A percentile compares a stretch with the other conserved stretches of the same genome.
Conservation (phyloP, 805 yeast genomes). For the Torulaspora franciscae region DNA sequence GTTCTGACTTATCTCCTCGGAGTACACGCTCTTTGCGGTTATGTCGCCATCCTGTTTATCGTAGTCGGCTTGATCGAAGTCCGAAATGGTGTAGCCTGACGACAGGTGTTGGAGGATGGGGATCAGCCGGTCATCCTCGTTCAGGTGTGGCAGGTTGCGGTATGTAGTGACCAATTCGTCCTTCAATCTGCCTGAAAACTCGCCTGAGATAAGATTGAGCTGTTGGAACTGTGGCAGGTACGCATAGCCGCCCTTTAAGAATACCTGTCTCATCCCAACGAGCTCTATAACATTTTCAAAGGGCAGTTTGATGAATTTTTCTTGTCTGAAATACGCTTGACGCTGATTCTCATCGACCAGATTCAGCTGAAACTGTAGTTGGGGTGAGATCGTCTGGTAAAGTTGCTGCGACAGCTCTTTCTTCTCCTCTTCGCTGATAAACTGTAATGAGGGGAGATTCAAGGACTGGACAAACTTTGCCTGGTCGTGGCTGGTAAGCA, state of each 20-base stretch:
- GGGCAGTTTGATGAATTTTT: constrained; percentile 75
- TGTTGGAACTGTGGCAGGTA: constrained; percentile 83
- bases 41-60: constrained; percentile 43
- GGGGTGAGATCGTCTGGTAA: constrained; percentile 48
- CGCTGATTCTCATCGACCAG: constrained; percentile 43
- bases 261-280: constrained; percentile 67
- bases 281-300: constrained; percentile 81
- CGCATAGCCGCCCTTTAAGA: constrained; percentile 63
- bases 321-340: constrained; percentile 49
- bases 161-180: constrained; percentile 60
- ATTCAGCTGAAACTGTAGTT: constrained; percentile 34
- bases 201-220: constrained; percentile 60
- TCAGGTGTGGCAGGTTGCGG: constrained; percentile 73
- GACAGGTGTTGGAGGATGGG: constrained; percentile 80
- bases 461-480: constrained; percentile 60
- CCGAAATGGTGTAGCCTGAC: constrained; percentile 59
- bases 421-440: constrained; percentile 61
- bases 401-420: constrained; percentile 44
- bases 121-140: constrained; percentile 84
- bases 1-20: constrained; percentile 51
- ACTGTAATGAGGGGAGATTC: constrained; percentile 63
- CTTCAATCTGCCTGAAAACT: constrained; percentile 53
- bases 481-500: constrained; percentile 62
- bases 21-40: constrained; percentile 55
- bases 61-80: constrained; percentile 35